Evolutionary conservation across 83 land plant species (phyloP).

Genomic region (Isoetes engelmannii): DNA sequence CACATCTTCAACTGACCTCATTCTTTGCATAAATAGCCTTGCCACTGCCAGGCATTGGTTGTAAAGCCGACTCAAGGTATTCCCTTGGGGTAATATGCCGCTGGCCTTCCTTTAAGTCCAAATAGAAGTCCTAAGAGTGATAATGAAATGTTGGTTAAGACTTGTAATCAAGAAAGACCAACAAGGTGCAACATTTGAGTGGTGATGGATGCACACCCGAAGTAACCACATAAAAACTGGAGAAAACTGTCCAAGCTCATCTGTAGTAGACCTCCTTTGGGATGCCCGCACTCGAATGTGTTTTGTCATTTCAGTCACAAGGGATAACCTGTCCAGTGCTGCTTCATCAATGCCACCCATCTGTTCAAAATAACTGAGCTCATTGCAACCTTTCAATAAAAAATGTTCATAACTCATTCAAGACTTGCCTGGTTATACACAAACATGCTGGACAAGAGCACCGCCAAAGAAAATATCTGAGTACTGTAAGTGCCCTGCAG

Average conservation of each 20-base stretch:
- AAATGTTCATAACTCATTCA: neutral
- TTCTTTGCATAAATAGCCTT: constrained; percentile 37
- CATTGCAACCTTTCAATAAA: neutral
- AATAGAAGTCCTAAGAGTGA: constrained; percentile 26
- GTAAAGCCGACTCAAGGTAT: constrained; percentile 36
- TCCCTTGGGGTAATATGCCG: constrained; percentile 35
- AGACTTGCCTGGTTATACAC: constrained; percentile 36
- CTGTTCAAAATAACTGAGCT: constrained; percentile 7
- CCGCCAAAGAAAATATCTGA: constrained; percentile 39
- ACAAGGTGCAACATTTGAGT: no score
- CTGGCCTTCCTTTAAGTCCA: constrained; percentile 36
- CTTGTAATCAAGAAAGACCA: no score
- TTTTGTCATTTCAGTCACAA: constrained; percentile 40
- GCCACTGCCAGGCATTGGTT: constrained; percentile 35
- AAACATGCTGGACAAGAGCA: constrained; percentile 38
- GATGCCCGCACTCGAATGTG: constrained; percentile 41
- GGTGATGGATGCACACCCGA: constrained; percentile 16
- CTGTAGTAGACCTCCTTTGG: constrained; percentile 18
- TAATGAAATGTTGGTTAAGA: no score
- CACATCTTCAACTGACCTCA: constrained; percentile 10
- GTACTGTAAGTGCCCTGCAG: constrained; percentile 42
- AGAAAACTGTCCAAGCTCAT: constrained; percentile 35
- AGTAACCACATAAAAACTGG: constrained; percentile 38
- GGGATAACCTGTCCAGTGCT: constrained; percentile 32
- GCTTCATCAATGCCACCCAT: constrained; percentile 52